Evolutionary conservation across 208 protist species (phyloP).

Genomic region (Acanthamoeba sp.): DNA sequence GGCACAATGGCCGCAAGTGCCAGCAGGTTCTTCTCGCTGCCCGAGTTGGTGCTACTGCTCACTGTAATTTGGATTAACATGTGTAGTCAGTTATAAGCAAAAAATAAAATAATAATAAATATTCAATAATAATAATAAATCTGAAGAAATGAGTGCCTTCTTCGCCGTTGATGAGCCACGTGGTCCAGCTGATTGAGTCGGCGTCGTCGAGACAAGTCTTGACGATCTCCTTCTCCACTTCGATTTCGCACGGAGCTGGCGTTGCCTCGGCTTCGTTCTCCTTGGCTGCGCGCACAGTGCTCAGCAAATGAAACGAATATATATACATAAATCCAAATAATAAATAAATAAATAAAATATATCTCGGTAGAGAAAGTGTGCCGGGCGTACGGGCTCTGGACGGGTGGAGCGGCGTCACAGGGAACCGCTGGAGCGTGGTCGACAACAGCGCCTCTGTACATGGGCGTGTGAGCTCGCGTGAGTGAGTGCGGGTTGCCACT

Average conservation of each 20-base stretch:
- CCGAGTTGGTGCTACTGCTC: too few species aligned
- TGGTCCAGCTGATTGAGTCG: slow-evolving; percentile 19
- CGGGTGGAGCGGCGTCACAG: neutral
- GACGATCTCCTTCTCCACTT: neutral
- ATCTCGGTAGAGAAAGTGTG: too few species aligned
- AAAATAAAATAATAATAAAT: too few species aligned
- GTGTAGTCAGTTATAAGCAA: too few species aligned
- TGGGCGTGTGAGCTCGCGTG: too few species aligned
- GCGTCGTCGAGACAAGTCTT: neutral
- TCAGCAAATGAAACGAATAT: too few species aligned
- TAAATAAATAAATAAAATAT: too few species aligned
- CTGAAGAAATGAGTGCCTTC: neutral
- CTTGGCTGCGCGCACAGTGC: neutral
- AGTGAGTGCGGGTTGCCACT: too few species aligned
- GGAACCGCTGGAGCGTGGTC: neutral
- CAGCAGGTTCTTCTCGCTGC: too few species aligned
- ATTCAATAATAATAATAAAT: neutral
- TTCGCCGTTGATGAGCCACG: neutral
- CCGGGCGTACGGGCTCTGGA: neutral
- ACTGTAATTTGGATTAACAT: too few species aligned
- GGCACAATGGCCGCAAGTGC: too few species aligned
- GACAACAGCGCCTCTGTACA: slow-evolving; percentile 27
- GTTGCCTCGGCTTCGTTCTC: neutral
- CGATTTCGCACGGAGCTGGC: neutral
- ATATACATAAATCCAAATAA: too few species aligned